phyloP scores from a whole-genome alignment of 208 protist genomes.

The Trichomonas vaginalis region DNA sequence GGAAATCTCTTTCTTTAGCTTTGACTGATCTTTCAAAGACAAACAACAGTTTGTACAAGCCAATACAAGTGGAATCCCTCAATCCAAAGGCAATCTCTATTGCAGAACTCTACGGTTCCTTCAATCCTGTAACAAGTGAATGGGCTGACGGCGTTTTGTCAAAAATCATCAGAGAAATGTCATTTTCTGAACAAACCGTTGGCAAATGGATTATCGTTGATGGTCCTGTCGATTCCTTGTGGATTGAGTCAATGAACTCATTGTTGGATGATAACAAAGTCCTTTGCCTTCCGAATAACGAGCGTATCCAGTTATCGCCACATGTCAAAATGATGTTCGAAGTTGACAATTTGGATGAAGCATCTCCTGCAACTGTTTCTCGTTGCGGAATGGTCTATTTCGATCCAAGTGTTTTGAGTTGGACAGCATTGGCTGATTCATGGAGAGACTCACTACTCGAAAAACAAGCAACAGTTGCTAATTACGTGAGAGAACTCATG shows the following conservation, averaged over 20 bases:
- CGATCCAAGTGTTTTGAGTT: conserved; percentile 46
- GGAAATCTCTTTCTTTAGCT: conserved; percentile 71
- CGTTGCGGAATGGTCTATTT: conserved; percentile 94
- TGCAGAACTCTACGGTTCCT: conserved; percentile 83
- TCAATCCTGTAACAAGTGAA: conserved; percentile 69
- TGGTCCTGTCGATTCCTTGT: conserved; percentile 90
- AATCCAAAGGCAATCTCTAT: conserved; percentile 90
- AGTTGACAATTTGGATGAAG: conserved; percentile 79
- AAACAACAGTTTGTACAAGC: conserved; percentile 73
- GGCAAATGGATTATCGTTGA: conserved; percentile 86
- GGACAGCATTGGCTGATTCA: conserved; percentile 68
- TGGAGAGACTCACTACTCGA: conserved; percentile 51
- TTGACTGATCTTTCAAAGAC: conserved; percentile 55
- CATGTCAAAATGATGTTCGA: conserved; percentile 85
- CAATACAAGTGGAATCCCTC: conserved; percentile 59
- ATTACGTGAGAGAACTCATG: background rate
- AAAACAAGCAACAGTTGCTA: background rate
- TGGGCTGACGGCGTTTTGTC: conserved; percentile 58
- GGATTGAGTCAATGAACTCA: conserved; percentile 97
- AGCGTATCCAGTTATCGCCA: conserved; percentile 71
- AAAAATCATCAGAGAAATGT: conserved; percentile 58
- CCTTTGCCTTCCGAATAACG: conserved; percentile 78
- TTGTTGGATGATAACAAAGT: conserved; percentile 93
- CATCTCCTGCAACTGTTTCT: conserved; percentile 90
- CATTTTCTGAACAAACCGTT: conserved; percentile 42